Evolutionary conservation across 495 filamentous ascomycete genomes (phyloP).

Genomic region (Penicillium paradoxum): DNA sequence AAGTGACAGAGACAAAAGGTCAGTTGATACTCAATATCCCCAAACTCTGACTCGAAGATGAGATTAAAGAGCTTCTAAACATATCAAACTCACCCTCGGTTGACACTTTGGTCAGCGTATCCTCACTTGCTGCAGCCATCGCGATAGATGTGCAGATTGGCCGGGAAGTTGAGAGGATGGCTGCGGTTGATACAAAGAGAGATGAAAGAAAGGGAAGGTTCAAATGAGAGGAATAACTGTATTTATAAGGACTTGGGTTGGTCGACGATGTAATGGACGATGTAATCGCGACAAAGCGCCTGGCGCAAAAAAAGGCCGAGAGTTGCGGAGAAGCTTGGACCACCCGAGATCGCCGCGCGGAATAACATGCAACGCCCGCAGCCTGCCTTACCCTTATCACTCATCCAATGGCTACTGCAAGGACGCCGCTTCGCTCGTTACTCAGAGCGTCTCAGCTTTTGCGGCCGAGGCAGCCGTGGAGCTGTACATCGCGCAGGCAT

Average conservation of each 20-base stretch:
- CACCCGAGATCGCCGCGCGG: conserved; percentile 31
- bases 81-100: conserved; percentile 38
- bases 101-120: conserved; percentile 44
- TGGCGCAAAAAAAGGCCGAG: conserved; percentile 10
- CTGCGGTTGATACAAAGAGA: not conserved
- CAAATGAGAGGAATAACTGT: not conserved
- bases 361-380: conserved; percentile 18
- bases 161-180: not conserved
- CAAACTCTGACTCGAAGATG: no score
- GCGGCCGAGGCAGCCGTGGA: conserved; percentile 27
- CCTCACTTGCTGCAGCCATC: conserved; percentile 41
- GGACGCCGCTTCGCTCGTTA: conserved; percentile 29
- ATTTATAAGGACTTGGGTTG: not conserved
- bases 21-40: not conserved
- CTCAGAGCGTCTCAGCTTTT: conserved; percentile 30
- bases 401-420: conserved; percentile 32
- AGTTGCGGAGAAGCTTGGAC: conserved; percentile 36
- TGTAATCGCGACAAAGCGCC: conserved; percentile 2
- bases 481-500: conserved; percentile 27
- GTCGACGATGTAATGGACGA: not conserved
- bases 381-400: conserved; percentile 9
- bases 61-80: not conserved
- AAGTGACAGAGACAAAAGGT: not conserved
- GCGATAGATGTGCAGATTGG: conserved; percentile 2
- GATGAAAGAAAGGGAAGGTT: not conserved